A percentile compares a stretch with the other conserved stretches of the same genome.
These are phyloP conservation scores for Pythium aphanidermatum DNA, from an alignment of 352 stramenopile genomes.

Conservation along the genomic window DNA sequence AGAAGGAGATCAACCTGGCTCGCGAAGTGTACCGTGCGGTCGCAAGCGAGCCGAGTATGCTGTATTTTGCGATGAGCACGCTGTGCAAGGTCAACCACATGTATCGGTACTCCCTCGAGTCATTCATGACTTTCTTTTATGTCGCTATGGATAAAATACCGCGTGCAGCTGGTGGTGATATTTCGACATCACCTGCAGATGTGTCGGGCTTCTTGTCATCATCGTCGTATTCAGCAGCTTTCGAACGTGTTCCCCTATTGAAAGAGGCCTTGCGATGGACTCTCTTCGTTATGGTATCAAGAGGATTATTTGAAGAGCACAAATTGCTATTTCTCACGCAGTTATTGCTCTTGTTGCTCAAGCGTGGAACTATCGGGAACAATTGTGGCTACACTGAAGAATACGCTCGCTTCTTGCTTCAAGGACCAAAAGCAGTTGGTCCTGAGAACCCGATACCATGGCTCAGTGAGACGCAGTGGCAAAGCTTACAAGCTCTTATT, in stretches of 20 bases:
- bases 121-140: conserved; percentile 87
- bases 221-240: conserved; percentile 24
- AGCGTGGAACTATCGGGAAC: conserved; percentile 47
- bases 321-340: conserved; percentile 89
- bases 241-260: conserved; percentile 55
- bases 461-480: conserved; percentile 84
- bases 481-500: conserved; percentile 70
- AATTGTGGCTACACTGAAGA: conserved; percentile 71
- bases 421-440: conserved; percentile 52
- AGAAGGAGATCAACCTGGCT: conserved; percentile 89
- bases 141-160: conserved; percentile 69
- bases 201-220: conserved; percentile 21
- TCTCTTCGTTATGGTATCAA: conserved; percentile 86
- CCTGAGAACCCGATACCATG: conserved; percentile 78
- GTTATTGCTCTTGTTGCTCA: conserved; percentile 78
- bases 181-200: not conserved
- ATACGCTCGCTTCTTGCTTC: conserved; percentile 71
- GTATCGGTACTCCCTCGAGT: conserved; percentile 93
- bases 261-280: conserved; percentile 81
- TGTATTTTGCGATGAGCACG: conserved; percentile 91
- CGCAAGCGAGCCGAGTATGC: conserved; percentile 83
- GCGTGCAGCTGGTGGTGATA: not conserved
- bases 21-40: conserved; percentile 89
- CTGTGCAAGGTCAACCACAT: conserved; percentile 90
- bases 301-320: conserved; percentile 91